A percentile compares a stretch with the other conserved stretches of the same genome.
phyloP scores from a whole-genome alignment of 306 rosid species.

The Canavalia gladiata region DNA sequence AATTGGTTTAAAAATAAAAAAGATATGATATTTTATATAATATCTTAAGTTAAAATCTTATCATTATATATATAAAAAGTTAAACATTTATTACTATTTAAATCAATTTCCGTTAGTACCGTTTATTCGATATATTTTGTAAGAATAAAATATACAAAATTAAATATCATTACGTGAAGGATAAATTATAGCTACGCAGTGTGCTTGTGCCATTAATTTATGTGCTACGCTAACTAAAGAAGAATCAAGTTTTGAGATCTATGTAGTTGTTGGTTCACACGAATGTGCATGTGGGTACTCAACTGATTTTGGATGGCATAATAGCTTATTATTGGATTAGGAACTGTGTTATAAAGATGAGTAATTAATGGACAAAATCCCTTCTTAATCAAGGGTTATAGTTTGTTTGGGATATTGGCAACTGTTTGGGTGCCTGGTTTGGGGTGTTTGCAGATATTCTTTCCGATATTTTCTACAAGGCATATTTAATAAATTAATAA shows the following conservation, averaged over 20 bases:
- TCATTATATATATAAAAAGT: too few relatives aligned
- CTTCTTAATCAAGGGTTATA: constrained; percentile 10
- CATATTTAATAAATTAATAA: too few relatives aligned
- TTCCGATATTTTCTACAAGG: too few relatives aligned
- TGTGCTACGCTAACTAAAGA: background rate
- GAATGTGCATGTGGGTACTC: constrained; percentile 17
- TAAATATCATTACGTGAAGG: background rate
- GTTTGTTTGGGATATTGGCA: background rate
- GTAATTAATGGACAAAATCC: constrained; percentile 9
- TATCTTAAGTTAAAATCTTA: too few relatives aligned
- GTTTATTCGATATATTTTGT: background rate
- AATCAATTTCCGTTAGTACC: too few relatives aligned
- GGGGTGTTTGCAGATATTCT: background rate
- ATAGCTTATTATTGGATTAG: constrained; percentile 24
- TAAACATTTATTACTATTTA: too few relatives aligned
- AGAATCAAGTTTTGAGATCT: background rate
- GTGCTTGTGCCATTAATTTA: background rate
- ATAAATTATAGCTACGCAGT: background rate
- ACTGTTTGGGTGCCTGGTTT: background rate
- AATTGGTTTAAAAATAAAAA: too few relatives aligned
- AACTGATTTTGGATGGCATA: constrained; percentile 14
- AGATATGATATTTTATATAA: too few relatives aligned
- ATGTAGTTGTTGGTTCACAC: background rate
- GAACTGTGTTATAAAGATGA: background rate
- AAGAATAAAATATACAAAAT: background rate